Evolutionary conservation across 169 alveolate genomes (phyloP).

Genomic region (Eimeria acervulina): DNA sequence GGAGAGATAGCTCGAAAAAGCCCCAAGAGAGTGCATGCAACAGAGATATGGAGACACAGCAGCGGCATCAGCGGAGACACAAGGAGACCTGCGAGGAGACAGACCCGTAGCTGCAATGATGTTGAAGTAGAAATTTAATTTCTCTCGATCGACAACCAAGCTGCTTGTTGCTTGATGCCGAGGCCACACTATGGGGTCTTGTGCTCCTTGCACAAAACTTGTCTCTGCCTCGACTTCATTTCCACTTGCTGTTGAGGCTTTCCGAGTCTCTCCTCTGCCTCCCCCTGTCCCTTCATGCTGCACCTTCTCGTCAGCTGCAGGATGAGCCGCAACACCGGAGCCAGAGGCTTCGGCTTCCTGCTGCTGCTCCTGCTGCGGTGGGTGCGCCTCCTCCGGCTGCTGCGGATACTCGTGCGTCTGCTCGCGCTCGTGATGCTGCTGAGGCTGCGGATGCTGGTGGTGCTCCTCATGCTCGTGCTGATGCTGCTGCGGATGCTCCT

Average conservation of each 20-base stretch:
- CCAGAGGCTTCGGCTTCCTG: background rate
- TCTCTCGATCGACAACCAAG: background rate
- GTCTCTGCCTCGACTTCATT: background rate
- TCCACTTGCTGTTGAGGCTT: background rate
- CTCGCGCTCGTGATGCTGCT: background rate
- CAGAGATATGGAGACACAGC: background rate
- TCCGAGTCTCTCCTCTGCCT: background rate
- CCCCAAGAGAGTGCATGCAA: background rate
- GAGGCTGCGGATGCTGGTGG: background rate
- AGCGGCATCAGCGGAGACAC: background rate
- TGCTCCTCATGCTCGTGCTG: background rate
- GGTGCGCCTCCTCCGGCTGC: conserved; percentile 17
- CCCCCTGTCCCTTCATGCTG: background rate
- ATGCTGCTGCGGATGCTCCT: background rate
- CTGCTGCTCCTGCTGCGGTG: background rate
- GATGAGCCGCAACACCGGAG: background rate
- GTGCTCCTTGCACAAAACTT: conserved; percentile 25
- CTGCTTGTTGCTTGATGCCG: background rate
- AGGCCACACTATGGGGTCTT: background rate
- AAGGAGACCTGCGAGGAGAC: background rate
- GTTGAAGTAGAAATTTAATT: background rate
- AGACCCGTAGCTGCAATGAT: conserved; percentile 6
- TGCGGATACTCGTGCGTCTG: background rate
- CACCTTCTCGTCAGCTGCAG: background rate
- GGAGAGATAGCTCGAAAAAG: background rate